These are phyloP conservation scores for Fusarium lyarnte DNA, from an alignment of 2,329 filamentous ascomycete genomes.

Conservation along the genomic window DNA sequence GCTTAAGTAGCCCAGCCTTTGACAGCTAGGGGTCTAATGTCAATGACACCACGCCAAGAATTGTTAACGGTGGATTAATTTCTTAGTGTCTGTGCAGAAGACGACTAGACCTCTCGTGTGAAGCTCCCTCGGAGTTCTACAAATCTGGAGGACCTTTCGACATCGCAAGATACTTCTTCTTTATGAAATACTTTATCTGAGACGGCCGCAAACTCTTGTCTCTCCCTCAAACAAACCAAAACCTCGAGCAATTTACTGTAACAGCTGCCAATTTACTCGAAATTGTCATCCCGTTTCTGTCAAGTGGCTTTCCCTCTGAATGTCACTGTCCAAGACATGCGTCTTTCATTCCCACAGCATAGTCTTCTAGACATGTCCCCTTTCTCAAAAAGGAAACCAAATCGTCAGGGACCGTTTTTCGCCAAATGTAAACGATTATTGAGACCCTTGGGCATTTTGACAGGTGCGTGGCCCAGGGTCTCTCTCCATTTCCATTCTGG, in stretches of 20 bases:
- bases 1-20: slow-evolving; percentile 15
- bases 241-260: rapidly evolving
- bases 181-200: neutral
- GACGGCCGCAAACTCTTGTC: neutral
- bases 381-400: slow-evolving; percentile 26
- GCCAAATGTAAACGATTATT: slow-evolving; percentile 7
- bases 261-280: neutral
- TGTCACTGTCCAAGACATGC: neutral
- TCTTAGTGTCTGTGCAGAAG: neutral
- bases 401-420: slow-evolving; percentile 12
- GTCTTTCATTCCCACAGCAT: neutral
- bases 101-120: neutral
- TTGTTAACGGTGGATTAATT: neutral
- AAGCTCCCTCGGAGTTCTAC: neutral
- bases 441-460: neutral
- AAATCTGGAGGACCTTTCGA: neutral
- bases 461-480: neutral
- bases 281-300: neutral
- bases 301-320: neutral
- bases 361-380: neutral
- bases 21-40: neutral
- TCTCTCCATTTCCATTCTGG: neutral
- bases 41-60: slow-evolving; percentile 11
- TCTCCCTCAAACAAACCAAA: neutral
- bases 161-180: neutral